Evolutionary conservation across 192 early-diverging fungal species (phyloP), one percentile per base, ranked within the genome.

Genomic region (Phlyctochytrium arcticum): DNA sequence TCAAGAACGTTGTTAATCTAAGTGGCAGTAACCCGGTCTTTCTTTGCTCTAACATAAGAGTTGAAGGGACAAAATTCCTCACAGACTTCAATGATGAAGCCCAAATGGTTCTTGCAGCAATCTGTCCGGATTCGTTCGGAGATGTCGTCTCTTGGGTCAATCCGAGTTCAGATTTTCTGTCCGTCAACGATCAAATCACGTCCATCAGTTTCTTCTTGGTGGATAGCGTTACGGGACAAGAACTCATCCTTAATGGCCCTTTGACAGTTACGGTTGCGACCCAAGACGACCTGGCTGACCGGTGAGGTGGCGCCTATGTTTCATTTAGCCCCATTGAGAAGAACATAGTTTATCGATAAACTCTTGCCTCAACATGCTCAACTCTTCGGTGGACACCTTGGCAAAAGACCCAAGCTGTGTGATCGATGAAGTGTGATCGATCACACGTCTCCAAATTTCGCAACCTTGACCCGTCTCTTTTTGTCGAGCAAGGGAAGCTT

Each of bases 141-240:
- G 63, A 65, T 32, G 63, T 65, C 27, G 39, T 65, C 5, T 55
- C 53, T 29, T 65, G 54, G 50, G 33, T 26, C 7, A 57, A 36
- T 23, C 26, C 26, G 10, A 53, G 30, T 31, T 30, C 48, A 24
- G 50, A 54, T 8, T 65, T 39, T 29, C 26, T 65, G 6, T 17
- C 10, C 26, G 19, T 33, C 29, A 54, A 33, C 19, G 39, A 54
- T 9, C 35, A 36, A 8, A 29, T 56, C 34, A 33, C 34, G n/a
- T 9, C 10, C 24, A 19, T 65, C 8, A 31, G 56, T 8, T 65
- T 65, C 39, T 17, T 12, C n/a, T 42, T 65, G 2, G 47, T 56
- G n/a, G 54, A 56, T 31, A 36, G 30, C 36, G 19, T 31, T 9
- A 65, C 63, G 8, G 39, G 31, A n/a, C 8, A 7, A n/a, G 63